These are phyloP conservation scores for Phytophthora boehmeriae DNA, from an alignment of 352 stramenopile species.

Conservation along the genomic window DNA sequence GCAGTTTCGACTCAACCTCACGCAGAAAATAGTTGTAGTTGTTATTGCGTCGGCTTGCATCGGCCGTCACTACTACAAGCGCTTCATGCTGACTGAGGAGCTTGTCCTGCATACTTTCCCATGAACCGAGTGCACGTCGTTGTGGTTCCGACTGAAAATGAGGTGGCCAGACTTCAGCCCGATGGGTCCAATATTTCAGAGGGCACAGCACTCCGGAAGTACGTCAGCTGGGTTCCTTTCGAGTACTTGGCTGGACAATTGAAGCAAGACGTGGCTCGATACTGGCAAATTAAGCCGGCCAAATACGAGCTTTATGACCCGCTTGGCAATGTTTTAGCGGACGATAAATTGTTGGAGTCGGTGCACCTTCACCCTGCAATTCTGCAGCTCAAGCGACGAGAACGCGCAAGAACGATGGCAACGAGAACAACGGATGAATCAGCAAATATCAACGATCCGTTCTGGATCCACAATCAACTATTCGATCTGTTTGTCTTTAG, in stretches of 20 bases:
- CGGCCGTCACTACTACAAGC: background rate
- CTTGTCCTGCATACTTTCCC: background rate
- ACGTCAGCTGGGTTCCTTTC: slow-evolving; percentile 51
- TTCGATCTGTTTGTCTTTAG: slow-evolving; percentile 72
- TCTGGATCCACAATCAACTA: slow-evolving; percentile 63
- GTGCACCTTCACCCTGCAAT: slow-evolving; percentile 5
- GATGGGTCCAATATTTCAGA: background rate
- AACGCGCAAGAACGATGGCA: background rate
- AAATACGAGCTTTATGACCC: slow-evolving; percentile 53
- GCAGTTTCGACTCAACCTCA: slow-evolving; percentile 20
- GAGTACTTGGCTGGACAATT: slow-evolving; percentile 55
- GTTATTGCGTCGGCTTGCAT: no score
- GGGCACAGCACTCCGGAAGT: slow-evolving; percentile 3
- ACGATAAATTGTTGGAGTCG: slow-evolving; percentile 30
- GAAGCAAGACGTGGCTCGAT: slow-evolving; percentile 48
- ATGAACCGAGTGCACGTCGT: slow-evolving; percentile 35
- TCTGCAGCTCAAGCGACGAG: slow-evolving; percentile 27
- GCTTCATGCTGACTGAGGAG: slow-evolving; percentile 1
- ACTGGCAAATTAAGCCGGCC: slow-evolving; percentile 46
- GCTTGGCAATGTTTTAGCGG: slow-evolving; percentile 22
- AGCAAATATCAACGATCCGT: slow-evolving; percentile 34
- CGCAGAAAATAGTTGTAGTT: slow-evolving; percentile 20
- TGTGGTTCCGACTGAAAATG: slow-evolving; percentile 11
- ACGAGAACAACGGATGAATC: background rate
- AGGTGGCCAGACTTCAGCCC: background rate